A percentile compares a stretch with the other conserved stretches of the same genome.
Evolutionary conservation across 1,284 basidiomycete genomes (phyloP).

Genomic region (Ceratobasidium sp.): DNA sequence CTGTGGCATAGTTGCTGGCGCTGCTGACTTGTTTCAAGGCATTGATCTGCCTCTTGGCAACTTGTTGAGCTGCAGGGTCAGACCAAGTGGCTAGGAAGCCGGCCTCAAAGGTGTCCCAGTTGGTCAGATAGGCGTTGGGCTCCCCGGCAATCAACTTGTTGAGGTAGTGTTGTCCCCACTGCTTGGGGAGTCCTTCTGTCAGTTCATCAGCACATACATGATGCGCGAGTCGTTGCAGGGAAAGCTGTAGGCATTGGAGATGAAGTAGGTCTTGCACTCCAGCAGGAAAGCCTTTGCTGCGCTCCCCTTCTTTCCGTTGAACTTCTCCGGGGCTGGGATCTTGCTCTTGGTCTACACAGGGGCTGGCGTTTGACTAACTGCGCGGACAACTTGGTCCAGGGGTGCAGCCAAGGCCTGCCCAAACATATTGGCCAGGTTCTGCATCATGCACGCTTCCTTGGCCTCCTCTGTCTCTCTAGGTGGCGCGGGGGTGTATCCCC

Average conservation of each 20-base stretch:
- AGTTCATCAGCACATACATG: conserved; percentile 27
- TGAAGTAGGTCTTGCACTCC: neutral
- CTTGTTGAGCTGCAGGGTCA: neutral
- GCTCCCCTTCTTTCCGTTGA: conserved; percentile 1
- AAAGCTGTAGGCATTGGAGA: neutral
- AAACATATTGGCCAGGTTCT: too few relatives aligned
- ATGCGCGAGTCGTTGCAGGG: neutral
- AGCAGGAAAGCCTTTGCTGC: neutral
- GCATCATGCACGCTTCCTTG: too few relatives aligned
- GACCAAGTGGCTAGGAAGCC: neutral
- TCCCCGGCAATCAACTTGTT: neutral
- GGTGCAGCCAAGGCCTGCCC: too few relatives aligned
- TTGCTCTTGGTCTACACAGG: neutral
- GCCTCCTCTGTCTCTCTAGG: too few relatives aligned
- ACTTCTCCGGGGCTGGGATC: neutral
- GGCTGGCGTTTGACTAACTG: too few relatives aligned
- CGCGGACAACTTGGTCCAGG: too few relatives aligned
- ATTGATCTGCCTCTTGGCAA: neutral
- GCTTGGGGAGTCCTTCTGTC: conserved; percentile 5
- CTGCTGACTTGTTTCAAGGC: neutral
- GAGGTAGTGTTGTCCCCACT: conserved; percentile 23
- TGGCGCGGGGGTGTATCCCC: too few relatives aligned
- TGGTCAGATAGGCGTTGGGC: neutral
- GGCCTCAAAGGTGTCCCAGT: conserved; percentile 3
- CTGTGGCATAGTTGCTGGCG: neutral